Evolutionary conservation across 306 rosid genomes (phyloP), one percentile per base, ranked within the genome.

Genomic region (Sicyos baderoa): DNA sequence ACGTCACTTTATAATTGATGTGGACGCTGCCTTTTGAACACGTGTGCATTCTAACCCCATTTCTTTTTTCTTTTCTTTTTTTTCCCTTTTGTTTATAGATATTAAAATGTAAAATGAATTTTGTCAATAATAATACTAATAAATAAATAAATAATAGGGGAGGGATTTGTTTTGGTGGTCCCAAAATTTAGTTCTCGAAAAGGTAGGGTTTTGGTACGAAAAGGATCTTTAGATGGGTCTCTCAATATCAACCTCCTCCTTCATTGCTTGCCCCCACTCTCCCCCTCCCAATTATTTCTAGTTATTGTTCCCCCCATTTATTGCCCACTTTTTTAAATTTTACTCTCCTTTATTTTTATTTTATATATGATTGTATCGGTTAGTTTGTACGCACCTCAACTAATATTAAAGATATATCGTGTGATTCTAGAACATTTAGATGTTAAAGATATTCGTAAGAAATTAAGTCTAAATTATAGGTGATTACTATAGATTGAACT

Each of bases 161-260:
- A 19, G 49, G 32, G 11, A 64, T 64, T 64, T 64, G 70, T 63
- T 63, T 59, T 1, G 23, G 74, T 70, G 74, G 74, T 29, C 74
- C 74, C 74, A 52, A 32, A 32, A 16, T 52, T 52, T 29, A 25
- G 47, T 29, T 66, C 55, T 53, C 23, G 48, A 54, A 29, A 51
- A 52, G 32, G 50, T 70, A 70, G 60, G 50, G 49, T 54, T 71
- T 53, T 71, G 52, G 52, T 71, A 21, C 50, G 60, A 71, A 71
- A 71, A 71, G 74, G 74, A 71, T 71, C 74, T 71, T 57, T 12
- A 55, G 65, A 71, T 50, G 60, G 74, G 63, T 70, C 63, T 70
- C 57, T 53, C 63, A 13, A 50, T 71, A 71, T 71, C 74, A 71
- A 29, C 74, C 63, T 54, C 74, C 50, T 54, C 48, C 63, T 71